Base-by-base conservation (phyloP, 2,329 filamentous ascomycete genomes). In the Chrysoporthe deuterocubensis region DNA sequence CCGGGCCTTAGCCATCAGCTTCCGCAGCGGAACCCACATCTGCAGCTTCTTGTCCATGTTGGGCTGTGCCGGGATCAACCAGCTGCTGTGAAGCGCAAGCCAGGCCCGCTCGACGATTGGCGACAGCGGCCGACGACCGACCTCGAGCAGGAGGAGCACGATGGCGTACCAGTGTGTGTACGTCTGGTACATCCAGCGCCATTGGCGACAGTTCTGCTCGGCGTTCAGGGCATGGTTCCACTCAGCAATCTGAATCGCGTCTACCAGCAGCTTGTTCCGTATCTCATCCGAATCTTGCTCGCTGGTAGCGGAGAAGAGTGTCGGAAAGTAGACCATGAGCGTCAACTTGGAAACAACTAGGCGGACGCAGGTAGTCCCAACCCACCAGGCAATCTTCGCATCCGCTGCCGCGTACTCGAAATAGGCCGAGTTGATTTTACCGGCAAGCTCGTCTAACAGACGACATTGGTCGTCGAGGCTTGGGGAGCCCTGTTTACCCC, bases 271-370 rank as follows among this genome's bases (percentile, higher is more conserved):
- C 43, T 81, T 81, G 64, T 79, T 77, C 1, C 81, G 77, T 3
- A 83, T 72, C 26, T 82, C 76, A 1, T 75, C 74, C 1, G 80
- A 76, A 52, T 80, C 75, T 1, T 78, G 71, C 14, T 80, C 76
- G 59, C 73, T 79, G 0, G 77, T 73, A 1, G 75, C 75, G 1
- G 79, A 78, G 63, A 89, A 86, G 43, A 91, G 87, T 73, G 90
- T 84, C 0, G 92, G 91, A 72, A 95, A 89, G 73, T 95, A 92
- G 2, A 93, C 85, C 69, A 94, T 85, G 46, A 96, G 83, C 80
- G 90, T 92, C 82, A 94, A 88, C 78, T 94, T 95, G 64, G 89
- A 89, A 79, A 94, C 87, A 70, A 94, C 88, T 43, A 95, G 82
- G 11, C 91, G 87, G 3, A 88, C 85, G 34, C 72, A 71, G 2